Base-by-base conservation (phyloP, 768 basidiomycete genomes). In the Erythrobasidium yunnanense region DNA sequence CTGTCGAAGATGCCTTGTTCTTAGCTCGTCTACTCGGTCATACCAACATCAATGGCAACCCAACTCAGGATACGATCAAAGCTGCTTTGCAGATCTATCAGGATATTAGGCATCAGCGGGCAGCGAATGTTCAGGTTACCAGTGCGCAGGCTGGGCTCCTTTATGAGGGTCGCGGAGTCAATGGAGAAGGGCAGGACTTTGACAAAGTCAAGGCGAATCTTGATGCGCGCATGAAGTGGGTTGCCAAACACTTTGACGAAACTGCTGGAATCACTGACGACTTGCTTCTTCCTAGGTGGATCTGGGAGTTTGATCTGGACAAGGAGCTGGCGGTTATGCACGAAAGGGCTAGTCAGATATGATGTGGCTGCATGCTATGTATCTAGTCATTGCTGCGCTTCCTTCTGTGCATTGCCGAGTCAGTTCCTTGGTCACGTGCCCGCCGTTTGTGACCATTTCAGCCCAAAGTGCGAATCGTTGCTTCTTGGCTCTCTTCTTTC, bases 1-100 rank as follows among this genome's bases (percentile, higher is more conserved):
- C 81, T 0, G 77, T 81, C n/a, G 82, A 11, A 72, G 51, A 53
- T 55, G 32, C 50, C 27, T 42, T 18, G n/a, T 47, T 20, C 17
- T 17, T n/a, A 33, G 2, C 15, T 13, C 29, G 35, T 55, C 8
- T 52, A 45, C 20, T 66, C 5, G 7, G 35, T 55, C 23, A 50
- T 32, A 25, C 18, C 29, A 13, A 45, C 18, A 15, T 70, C 34
- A 38, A 42, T 42, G 30, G 20, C 11, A 20, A 4, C 3, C 47
- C 29, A 13, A 17, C 7, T 8, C 34, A 70, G 55, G 78, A 78
- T 52, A 75, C 73, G 18, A 72, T 72, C 55, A 68, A 77, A 13
- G 69, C 78, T 30, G 75, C 75, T 0, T 69, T 70, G 0, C 60
- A 77, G 25, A 68, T 78, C 15, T 66, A 71, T 5, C 73, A 76